Conservation (phyloP, 2,329 filamentous ascomycete species). For the Fusarium pseudonygamai region DNA sequence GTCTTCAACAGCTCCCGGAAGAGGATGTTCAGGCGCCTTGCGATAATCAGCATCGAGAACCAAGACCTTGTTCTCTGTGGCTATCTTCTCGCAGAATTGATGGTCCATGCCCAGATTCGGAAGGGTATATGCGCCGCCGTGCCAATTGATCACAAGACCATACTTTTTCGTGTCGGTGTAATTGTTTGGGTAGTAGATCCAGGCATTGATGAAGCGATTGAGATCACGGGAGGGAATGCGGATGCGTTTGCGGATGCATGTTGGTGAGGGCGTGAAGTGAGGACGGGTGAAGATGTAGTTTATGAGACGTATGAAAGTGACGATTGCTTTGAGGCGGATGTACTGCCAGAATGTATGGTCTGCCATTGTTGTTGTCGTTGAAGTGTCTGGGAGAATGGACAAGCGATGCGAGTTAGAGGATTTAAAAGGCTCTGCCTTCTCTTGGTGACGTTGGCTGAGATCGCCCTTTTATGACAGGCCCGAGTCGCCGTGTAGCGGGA, state of each 20-base stretch:
- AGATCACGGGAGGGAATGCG: constrained; percentile 44
- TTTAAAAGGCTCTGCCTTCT: neutral
- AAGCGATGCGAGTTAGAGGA: accelerated
- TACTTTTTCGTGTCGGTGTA: neutral
- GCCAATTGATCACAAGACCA: constrained; percentile 49
- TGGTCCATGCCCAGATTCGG: constrained; percentile 52
- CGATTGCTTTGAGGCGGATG: constrained; percentile 23
- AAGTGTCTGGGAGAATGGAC: accelerated
- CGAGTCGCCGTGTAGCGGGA: neutral
- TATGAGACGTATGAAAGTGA: constrained; percentile 20
- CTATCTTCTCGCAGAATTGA: constrained; percentile 48
- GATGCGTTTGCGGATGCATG: constrained; percentile 17
- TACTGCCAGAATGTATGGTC: constrained; percentile 20
- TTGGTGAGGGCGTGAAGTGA: constrained; percentile 15
- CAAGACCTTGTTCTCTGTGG: constrained; percentile 37
- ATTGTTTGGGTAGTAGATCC: constrained; percentile 40
- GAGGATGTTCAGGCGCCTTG: constrained; percentile 52
- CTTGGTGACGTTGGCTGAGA: neutral
- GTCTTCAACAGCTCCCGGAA: constrained; percentile 47
- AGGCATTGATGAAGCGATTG: constrained; percentile 41
- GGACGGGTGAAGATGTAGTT: constrained; percentile 21
- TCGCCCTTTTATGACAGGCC: neutral
- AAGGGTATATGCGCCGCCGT: constrained; percentile 48
- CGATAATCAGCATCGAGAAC: constrained; percentile 51
- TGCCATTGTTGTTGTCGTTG: neutral